Base-by-base conservation (phyloP, 1,139 yeast genomes). In the Hansenula anomala region DNA sequence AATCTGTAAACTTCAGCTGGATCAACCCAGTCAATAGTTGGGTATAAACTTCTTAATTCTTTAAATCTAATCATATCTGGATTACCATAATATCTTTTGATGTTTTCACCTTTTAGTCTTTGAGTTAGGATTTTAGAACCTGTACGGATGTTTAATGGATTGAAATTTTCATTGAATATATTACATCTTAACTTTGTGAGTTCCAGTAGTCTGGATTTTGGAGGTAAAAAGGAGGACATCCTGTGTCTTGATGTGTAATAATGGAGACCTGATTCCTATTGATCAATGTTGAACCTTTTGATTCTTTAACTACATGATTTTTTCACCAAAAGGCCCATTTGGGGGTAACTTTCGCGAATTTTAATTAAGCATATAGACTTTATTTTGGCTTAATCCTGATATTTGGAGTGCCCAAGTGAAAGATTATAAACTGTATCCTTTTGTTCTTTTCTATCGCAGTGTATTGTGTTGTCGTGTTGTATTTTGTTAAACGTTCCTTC, bases 41-140 rank as follows among this genome's bases (percentile, higher is more conserved):
- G 76, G 50, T 51, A 79, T 66, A 80, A 64, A 43, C 66, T 60
- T 55, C 75, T 75, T 55, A 78, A 70, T 58, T 76, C 83, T 51
- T 66, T 74, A 60, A 76, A 80, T 29, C 77, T 81, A 34, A 87
- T 79, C 56, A 80, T 72, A 48, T 75, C 80, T 7, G 49, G 41
- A 47, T 87, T 81, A 37, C 95, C 95, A 59, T 89, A 89, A 60
- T 88, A 89, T 46, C 74, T 67, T 37, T 79, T 78, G 36, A 87
- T 61, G 29, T 78, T 68, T 24, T 86, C 87, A 26, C 97, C 97
- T 56, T 75, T 78, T 46, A 89, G 73, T 29, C 87, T 83, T 36
- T 80, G 75, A 36, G 82, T 71, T 46, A 89, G 71, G 28, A 86
- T 78, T 58, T 84, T 83, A 36, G 89, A 67, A 28, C 96, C 96